Percentiles rank a stretch among this genome's conserved stretches.
Conservation (phyloP, 106 monocot species). For the Allium cepa region DNA sequence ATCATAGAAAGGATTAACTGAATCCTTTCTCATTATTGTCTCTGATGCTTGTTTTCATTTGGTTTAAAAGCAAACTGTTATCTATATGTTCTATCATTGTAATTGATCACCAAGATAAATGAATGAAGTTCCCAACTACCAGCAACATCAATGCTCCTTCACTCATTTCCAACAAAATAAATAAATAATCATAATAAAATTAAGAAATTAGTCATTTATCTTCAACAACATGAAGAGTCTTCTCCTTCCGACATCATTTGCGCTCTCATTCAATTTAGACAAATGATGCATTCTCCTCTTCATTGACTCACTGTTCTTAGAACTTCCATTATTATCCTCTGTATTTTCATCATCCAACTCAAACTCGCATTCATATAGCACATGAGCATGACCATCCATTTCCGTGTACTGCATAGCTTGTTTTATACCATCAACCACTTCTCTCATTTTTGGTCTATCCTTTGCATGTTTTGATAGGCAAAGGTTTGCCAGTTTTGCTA, state of each 20-base stretch:
- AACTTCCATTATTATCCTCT: not conserved
- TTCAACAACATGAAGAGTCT: slow-evolving; percentile 22
- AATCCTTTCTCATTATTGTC: too few relatives aligned
- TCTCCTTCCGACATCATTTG: slow-evolving; percentile 14
- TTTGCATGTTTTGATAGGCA: slow-evolving; percentile 46
- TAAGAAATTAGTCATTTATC: too few relatives aligned
- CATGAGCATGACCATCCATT: not conserved
- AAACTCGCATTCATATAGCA: not conserved
- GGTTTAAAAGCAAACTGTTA: too few relatives aligned
- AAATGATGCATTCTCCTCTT: slow-evolving; percentile 45
- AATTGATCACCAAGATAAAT: too few relatives aligned
- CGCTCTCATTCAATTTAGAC: slow-evolving; percentile 27
- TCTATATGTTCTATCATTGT: too few relatives aligned
- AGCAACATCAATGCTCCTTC: too few relatives aligned
- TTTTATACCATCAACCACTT: slow-evolving; percentile 45
- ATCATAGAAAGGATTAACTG: too few relatives aligned
- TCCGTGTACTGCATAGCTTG: slow-evolving; percentile 26
- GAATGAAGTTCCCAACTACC: too few relatives aligned
- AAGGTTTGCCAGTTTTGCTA: slow-evolving; percentile 42
- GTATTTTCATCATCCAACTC: slow-evolving; percentile 8
- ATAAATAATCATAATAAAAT: too few relatives aligned
- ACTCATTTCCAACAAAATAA: too few relatives aligned
- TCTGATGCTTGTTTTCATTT: too few relatives aligned
- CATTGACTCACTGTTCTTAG: slow-evolving; percentile 12
- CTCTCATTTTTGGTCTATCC: slow-evolving; percentile 48